Evolutionary conservation across 148 eudicot genomes (phyloP).

Genomic region (Persicaria tinctoria): DNA sequence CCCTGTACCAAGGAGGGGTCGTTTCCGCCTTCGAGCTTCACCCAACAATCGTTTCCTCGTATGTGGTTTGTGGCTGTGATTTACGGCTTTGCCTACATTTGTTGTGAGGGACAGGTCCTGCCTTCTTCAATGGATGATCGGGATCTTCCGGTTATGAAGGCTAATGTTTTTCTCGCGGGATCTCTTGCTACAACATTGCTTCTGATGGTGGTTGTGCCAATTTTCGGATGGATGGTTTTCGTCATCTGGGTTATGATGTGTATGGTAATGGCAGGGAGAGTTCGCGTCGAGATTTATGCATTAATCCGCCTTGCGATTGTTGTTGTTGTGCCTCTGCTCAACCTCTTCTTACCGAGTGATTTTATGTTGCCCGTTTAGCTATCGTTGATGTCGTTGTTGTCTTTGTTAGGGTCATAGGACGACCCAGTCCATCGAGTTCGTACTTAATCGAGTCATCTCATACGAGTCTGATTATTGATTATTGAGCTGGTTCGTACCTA

Average conservation of each 20-base stretch:
- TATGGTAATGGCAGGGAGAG: background rate
- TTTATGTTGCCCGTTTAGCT: background rate
- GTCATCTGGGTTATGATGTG: background rate
- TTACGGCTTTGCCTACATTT: background rate
- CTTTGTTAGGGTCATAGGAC: background rate
- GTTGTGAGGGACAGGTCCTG: background rate
- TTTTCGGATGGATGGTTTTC: background rate
- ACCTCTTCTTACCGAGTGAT: background rate
- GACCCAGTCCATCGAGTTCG: no score
- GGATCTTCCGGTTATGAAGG: background rate
- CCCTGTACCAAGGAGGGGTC: background rate
- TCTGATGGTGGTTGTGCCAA: background rate
- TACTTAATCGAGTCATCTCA: no score
- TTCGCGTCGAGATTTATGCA: background rate
- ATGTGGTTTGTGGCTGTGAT: background rate
- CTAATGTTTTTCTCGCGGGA: background rate
- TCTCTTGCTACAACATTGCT: background rate
- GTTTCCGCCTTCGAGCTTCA: background rate
- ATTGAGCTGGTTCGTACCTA: no score
- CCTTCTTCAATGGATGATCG: background rate
- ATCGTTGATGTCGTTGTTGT: background rate
- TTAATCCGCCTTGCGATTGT: background rate
- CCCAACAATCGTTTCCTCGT: background rate
- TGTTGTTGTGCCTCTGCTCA: background rate
- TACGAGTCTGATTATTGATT: no score